A percentile compares a stretch with the other conserved stretches of the same genome.
phyloP scores from a whole-genome alignment of 1,284 basidiomycete genomes.

The Caloboletus inedulis region DNA sequence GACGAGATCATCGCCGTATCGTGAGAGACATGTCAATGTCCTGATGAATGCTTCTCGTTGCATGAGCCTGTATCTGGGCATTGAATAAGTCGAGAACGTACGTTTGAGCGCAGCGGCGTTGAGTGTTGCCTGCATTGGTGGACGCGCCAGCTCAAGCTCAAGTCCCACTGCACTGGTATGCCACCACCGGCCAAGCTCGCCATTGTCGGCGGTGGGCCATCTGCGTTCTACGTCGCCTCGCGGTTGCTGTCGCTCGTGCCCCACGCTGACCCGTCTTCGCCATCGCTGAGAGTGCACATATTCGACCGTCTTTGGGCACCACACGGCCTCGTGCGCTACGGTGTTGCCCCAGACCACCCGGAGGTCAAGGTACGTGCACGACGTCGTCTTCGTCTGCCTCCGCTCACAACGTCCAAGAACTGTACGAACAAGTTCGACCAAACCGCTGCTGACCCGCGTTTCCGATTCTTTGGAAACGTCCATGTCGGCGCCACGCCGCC shows the following conservation, averaged over 20 bases:
- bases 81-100: slow-evolving; percentile 28
- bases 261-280: slow-evolving; percentile 35
- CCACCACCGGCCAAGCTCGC: slow-evolving; percentile 57
- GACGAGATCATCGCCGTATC: slow-evolving; percentile 74
- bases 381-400: slow-evolving; percentile 1
- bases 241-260: slow-evolving; percentile 69
- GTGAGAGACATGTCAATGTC: slow-evolving; percentile 68
- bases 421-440: slow-evolving; percentile 94
- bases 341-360: slow-evolving; percentile 98
- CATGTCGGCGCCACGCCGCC: slow-evolving; percentile 53
- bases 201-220: slow-evolving; percentile 87
- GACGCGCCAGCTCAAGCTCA: not conserved
- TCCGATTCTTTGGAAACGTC: slow-evolving; percentile 92
- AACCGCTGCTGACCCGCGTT: slow-evolving; percentile 68
- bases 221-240: slow-evolving; percentile 92
- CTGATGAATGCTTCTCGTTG: slow-evolving; percentile 59
- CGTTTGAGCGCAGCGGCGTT: slow-evolving; percentile 47
- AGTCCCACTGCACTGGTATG: slow-evolving; percentile 12
- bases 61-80: slow-evolving; percentile 17
- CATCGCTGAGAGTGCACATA: slow-evolving; percentile 71
- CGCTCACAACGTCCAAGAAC: slow-evolving; percentile 57
- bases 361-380: slow-evolving; percentile 83
- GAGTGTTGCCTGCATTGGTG: slow-evolving; percentile 45
- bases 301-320: slow-evolving; percentile 94
- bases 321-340: slow-evolving; percentile 92